Base-by-base conservation (phyloP, 2,329 filamentous ascomycete species). In the Botrytis paeoniae region DNA sequence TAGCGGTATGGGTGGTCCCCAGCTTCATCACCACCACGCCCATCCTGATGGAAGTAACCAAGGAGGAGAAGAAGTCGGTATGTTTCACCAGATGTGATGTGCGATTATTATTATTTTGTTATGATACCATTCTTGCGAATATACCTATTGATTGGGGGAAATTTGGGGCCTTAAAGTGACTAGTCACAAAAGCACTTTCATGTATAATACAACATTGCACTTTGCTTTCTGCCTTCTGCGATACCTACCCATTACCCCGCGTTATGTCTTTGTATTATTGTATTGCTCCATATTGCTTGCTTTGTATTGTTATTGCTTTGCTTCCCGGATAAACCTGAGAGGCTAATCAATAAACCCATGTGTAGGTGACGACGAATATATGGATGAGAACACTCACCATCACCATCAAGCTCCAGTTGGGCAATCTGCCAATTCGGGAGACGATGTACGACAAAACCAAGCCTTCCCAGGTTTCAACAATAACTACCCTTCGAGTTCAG, bases 31-130 rank as follows among this genome's bases (percentile, higher is more conserved):
- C 83, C 94, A 94, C 83, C 90, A 93, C 81, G 87, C 87, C 76
- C 90, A 92, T 80, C 86, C 87, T 74, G 91, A 93, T 81, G 91
- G 89, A 81, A 87, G 85, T 81, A 86, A 86, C 79, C 88, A 89
- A 81, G 87, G 89, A 83, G 89, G 89, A 84, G 94, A 90, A 83
- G 88, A 96, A 89, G 94, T 94, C 91, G 94, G 94, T 97, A 97
- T 97, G 94, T 97, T 95, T 81, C 80, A 82, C 88, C 93, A 94
- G 87, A 93, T 96, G 91, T 96, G 78, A 80, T 79, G 74, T 78
- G 76, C 65, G 65, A 68, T 77, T 79, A 78, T 77, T 78, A 78
- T 76, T 77, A 71, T 71, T 71, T 75, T 80, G 78, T 77, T 80
- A 80, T 79, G 77, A 79, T 80, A 79, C 78, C 75, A 78, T 77